Conservation (phyloP, 1,139 yeast genomes). For the Yamadazyma conglobata region DNA sequence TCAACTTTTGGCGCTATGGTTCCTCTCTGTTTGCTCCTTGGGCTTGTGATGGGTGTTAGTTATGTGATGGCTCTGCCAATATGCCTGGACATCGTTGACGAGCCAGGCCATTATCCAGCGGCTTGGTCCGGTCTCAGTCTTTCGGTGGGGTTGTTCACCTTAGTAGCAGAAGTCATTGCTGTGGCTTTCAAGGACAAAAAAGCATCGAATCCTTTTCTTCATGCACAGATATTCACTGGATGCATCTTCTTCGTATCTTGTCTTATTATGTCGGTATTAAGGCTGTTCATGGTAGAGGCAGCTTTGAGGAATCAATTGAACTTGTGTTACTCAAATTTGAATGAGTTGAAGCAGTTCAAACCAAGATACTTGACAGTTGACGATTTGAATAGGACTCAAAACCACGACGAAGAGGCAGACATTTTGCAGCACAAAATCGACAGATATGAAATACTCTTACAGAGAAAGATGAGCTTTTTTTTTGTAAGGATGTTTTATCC, state of each 20-base stretch:
- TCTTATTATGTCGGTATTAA: slow-evolving; percentile 25
- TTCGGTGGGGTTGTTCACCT: slow-evolving; percentile 39
- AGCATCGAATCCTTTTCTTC: slow-evolving; percentile 44
- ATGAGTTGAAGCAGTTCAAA: slow-evolving; percentile 7
- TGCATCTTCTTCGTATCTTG: slow-evolving; percentile 36
- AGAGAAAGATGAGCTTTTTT: slow-evolving; percentile 9
- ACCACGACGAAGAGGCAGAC: slow-evolving; percentile 12
- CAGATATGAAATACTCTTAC: slow-evolving; percentile 19
- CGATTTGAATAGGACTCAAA: slow-evolving; percentile 10
- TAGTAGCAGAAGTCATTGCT: slow-evolving; percentile 51
- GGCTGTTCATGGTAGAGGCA: slow-evolving; percentile 30
- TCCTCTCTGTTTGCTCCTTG: slow-evolving; percentile 51
- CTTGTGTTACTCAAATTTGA: slow-evolving; percentile 4
- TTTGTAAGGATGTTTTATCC: slow-evolving; percentile 24
- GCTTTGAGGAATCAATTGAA: slow-evolving; percentile 14
- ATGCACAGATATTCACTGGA: slow-evolving; percentile 63
- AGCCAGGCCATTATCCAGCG: slow-evolving; percentile 47
- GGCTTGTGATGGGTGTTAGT: slow-evolving; percentile 59
- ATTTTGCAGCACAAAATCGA: slow-evolving; percentile 18
- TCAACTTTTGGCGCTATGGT: slow-evolving; percentile 47
- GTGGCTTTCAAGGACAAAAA: slow-evolving; percentile 34
- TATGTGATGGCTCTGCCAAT: slow-evolving; percentile 60
- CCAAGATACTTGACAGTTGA: slow-evolving; percentile 14
- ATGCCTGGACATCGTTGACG: slow-evolving; percentile 52
- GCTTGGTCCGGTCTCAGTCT: slow-evolving; percentile 61